These are phyloP conservation scores for Sporisorium reilianum DNA, from an alignment of 1,284 basidiomycete genomes.

Conservation along the genomic window DNA sequence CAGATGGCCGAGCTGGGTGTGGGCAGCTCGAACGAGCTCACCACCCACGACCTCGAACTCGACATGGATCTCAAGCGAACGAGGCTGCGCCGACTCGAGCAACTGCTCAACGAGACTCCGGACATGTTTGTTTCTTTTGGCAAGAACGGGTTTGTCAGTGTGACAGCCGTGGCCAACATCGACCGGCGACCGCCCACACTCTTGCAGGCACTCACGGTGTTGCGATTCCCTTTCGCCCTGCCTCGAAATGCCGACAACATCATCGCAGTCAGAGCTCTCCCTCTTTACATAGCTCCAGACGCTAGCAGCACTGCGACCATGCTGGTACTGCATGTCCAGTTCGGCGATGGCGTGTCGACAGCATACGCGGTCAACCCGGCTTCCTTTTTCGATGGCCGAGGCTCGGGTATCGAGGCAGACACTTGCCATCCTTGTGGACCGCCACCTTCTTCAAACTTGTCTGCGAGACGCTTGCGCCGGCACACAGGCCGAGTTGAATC, in stretches of 20 bases:
- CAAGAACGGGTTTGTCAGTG: slow-evolving; percentile 29
- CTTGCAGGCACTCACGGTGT: slow-evolving; percentile 48
- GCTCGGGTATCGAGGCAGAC: slow-evolving; percentile 35
- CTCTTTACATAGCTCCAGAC: slow-evolving; percentile 25
- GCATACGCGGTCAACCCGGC: slow-evolving; percentile 48
- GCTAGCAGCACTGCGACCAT: slow-evolving; percentile 35
- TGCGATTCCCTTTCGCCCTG: slow-evolving; percentile 32
- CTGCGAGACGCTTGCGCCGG: background rate
- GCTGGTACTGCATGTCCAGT: slow-evolving; percentile 27
- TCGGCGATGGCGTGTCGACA: slow-evolving; percentile 12
- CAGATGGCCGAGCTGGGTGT: slow-evolving; percentile 54
- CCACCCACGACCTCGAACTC: slow-evolving; percentile 30
- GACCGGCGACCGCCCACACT: slow-evolving; percentile 58
- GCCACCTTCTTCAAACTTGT: background rate
- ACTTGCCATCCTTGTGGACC: slow-evolving; percentile 35
- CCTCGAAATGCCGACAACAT: slow-evolving; percentile 11
- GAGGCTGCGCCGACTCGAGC: slow-evolving; percentile 47
- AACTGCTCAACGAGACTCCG: slow-evolving; percentile 52
- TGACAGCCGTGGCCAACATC: slow-evolving; percentile 56
- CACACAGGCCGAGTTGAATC: slow-evolving; percentile 26
- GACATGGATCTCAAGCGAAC: slow-evolving; percentile 48
- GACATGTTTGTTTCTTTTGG: slow-evolving; percentile 53
- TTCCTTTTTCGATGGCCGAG: slow-evolving; percentile 54
- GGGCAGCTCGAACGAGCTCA: slow-evolving; percentile 15
- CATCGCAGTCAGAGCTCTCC: slow-evolving; percentile 12